A percentile compares a stretch with the other conserved stretches of the same genome.
Conservation (phyloP, 768 basidiomycete genomes). For the Inosperma sp. region DNA sequence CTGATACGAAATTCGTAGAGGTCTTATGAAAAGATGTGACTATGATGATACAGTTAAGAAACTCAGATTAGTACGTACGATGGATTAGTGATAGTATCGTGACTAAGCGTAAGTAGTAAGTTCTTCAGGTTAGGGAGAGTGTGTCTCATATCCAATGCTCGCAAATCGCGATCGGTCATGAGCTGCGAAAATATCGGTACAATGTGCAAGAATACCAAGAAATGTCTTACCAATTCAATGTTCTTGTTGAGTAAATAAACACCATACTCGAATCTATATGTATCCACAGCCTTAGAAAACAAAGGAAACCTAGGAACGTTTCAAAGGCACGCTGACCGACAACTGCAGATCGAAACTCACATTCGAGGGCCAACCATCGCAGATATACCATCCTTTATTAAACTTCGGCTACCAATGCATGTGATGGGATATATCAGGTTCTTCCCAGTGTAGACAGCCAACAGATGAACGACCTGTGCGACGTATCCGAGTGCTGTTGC, state of each 20-base stretch:
- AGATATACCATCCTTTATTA: conserved; percentile 89
- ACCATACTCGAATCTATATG: conserved; percentile 95
- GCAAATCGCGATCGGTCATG: conserved; percentile 85
- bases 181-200: conserved; percentile 46
- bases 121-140: conserved; percentile 97
- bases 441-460: conserved; percentile 75
- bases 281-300: conserved; percentile 91
- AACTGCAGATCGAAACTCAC: conserved; percentile 42
- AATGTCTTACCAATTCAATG: conserved; percentile 76
- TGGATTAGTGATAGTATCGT: conserved; percentile 50
- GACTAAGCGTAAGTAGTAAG: conserved; percentile 78
- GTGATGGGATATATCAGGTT: conserved; percentile 84
- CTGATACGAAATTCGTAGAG: conserved; percentile 22
- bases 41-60: neutral
- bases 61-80: conserved; percentile 36
- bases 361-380: conserved; percentile 94
- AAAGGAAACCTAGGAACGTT: conserved; percentile 76
- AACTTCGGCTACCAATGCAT: conserved; percentile 83
- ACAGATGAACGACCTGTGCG: conserved; percentile 78
- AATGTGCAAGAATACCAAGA: neutral
- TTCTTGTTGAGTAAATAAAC: conserved; percentile 96
- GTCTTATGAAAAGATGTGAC: conserved; percentile 19
- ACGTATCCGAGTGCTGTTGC: conserved; percentile 90
- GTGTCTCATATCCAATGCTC: conserved; percentile 89
- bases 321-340: neutral